Evolutionary conservation across 768 basidiomycete genomes (phyloP), one percentile per base, ranked within the genome.

Genomic region (Lactifluus pinguis): DNA sequence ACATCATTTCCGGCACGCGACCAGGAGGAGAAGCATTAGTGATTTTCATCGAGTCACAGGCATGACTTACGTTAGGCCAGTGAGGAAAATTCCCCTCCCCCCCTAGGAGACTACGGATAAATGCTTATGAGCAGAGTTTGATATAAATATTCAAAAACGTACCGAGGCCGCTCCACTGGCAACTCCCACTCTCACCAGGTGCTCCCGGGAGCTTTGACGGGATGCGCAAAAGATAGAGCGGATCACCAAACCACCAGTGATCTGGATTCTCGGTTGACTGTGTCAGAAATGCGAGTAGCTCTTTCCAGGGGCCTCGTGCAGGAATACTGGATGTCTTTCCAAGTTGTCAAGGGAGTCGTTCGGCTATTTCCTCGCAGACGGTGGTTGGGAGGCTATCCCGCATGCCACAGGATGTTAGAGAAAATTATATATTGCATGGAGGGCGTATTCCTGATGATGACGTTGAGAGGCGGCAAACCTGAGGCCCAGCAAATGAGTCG

Each of bases 241-340:
- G 25, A 29, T 62, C 61, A 11, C 61, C 50, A 15, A n/a, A 10
- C 13, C 48, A 50, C 4, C 38, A 10, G 15, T 57, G 38, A 11
- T 38, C 55, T 2, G 29, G 1, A 1, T 14, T 19, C 3, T 19
- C 45, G 1, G 39, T 45, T 29, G n/a, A n/a, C n/a, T n/a, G n/a
- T n/a, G n/a, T n/a, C n/a, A 57, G 38, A 50, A 62, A 62, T 17
- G 61, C 61, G 48, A 62, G 61, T 29, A 62, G 55, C 25, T 62
- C 61, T 34, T 55, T 44, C 56, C 56, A 62, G 13, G 61, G 10
- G 61, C 56, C 51, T 62, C 61, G 17, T 62, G 52, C 52, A 49
- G 56, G 39, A n/a, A n/a, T n/a, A n/a, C n/a, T 41, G 52, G 39
- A 62, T n/a, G 13, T 44, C 39, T 53, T 25, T 49, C n/a, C n/a